Conservation (phyloP, 2,329 filamentous ascomycete species). For the Onygenales sp. region DNA sequence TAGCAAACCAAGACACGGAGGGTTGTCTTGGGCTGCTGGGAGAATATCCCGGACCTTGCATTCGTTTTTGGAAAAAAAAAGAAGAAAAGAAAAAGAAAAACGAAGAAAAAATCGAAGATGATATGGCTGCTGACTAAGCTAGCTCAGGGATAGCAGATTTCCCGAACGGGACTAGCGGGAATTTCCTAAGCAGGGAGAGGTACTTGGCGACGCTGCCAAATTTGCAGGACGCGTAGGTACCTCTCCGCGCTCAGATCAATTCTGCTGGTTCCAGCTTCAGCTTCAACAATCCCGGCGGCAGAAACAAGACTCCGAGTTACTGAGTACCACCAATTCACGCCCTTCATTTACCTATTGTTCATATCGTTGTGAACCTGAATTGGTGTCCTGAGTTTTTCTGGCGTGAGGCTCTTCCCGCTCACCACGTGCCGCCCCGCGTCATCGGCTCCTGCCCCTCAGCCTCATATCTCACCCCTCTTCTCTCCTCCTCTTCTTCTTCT, state of each 20-base stretch:
- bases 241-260: not conserved
- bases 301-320: not conserved
- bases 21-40: conserved; percentile 5
- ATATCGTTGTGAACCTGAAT: no score
- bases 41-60: not conserved
- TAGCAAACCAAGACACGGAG: not conserved
- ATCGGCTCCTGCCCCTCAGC: not conserved
- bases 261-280: not conserved
- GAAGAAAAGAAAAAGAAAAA: not conserved
- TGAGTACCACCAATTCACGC: not conserved
- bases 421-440: not conserved
- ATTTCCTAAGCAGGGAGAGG: not conserved
- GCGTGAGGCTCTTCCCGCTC: not conserved
- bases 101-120: not conserved
- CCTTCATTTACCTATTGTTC: no score
- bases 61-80: not conserved
- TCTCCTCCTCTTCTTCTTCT: conserved; percentile 13
- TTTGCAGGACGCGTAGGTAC: not conserved
- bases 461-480: conserved; percentile 4
- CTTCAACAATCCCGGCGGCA: not conserved
- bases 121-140: not conserved
- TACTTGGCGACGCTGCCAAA: not conserved
- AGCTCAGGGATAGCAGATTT: not conserved
- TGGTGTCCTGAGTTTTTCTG: no score
- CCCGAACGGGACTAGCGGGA: not conserved